phyloP scores from a whole-genome alignment of 345 rosid species.

The Xanthoceras sorbifolium region DNA sequence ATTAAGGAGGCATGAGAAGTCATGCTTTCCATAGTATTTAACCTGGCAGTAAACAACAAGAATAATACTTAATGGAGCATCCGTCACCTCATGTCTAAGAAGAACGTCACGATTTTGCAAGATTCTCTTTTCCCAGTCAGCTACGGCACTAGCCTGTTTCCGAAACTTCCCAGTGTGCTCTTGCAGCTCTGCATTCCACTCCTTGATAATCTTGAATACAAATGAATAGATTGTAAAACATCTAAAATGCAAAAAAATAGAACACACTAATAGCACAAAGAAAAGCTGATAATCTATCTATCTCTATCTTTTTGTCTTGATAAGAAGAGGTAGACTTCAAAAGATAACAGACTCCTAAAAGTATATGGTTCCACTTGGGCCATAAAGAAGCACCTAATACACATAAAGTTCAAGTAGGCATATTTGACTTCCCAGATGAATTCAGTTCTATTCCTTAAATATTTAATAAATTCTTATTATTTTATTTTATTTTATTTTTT shows the following conservation, averaged over 20 bases:
- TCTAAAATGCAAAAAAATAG: neutral
- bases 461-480: neutral
- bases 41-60: neutral
- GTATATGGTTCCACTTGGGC: neutral
- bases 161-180: slow-evolving; percentile 87
- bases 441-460: neutral
- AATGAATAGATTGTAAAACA: neutral
- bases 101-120: slow-evolving; percentile 96
- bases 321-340: neutral
- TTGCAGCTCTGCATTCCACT: slow-evolving; percentile 94
- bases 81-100: slow-evolving; percentile 86
- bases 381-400: neutral
- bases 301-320: neutral
- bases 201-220: slow-evolving; percentile 77
- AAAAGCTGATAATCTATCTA: neutral
- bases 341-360: neutral
- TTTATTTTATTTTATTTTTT: too few relatives aligned
- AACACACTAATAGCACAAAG: neutral
- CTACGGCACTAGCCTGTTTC: slow-evolving; percentile 91
- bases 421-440: neutral
- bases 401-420: neutral
- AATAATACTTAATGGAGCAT: slow-evolving; percentile 13
- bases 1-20: neutral
- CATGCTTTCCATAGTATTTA: slow-evolving; percentile 8
- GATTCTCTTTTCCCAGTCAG: slow-evolving; percentile 98